Percentiles rank a stretch among this genome's conserved stretches.
These are phyloP conservation scores for Goffeauzyma gilvescens DNA, from an alignment of 768 basidiomycete genomes.

Conservation along the genomic window DNA sequence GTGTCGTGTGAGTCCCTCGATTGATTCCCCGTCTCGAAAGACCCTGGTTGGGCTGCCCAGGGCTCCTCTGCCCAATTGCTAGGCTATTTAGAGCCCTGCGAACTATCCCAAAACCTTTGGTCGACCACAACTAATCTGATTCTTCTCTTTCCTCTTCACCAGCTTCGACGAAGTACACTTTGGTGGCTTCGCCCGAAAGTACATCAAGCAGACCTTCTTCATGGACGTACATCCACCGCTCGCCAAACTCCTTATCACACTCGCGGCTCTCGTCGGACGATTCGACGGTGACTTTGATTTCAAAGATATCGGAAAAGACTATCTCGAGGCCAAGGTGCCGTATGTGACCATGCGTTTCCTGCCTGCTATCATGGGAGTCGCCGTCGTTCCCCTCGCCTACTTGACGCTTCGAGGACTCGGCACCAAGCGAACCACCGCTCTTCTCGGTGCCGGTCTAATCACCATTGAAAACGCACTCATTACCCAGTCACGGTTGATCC, in stretches of 20 bases:
- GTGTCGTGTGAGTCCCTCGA: constrained; percentile 59
- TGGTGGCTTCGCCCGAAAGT: constrained; percentile 85
- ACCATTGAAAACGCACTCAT: constrained; percentile 92
- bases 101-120: background rate
- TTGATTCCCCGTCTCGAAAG: no score
- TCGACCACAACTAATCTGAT: constrained; percentile 2
- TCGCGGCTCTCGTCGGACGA: constrained; percentile 68
- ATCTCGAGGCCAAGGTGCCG: constrained; percentile 47
- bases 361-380: constrained; percentile 74
- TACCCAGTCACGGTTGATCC: constrained; percentile 89
- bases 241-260: constrained; percentile 83
- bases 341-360: constrained; percentile 94
- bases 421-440: constrained; percentile 74
- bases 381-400: constrained; percentile 75
- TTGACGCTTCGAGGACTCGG: constrained; percentile 76
- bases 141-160: constrained; percentile 1
- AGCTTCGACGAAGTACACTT: constrained; percentile 99
- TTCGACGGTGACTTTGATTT: constrained; percentile 92
- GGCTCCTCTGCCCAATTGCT: no score
- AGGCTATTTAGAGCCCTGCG: background rate
- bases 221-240: constrained; percentile 90
- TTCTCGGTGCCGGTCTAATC: constrained; percentile 74
- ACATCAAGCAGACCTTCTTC: constrained; percentile 59
- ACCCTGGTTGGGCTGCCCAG: no score
- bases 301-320: constrained; percentile 84